These are phyloP conservation scores for Pseudocercospora fuligena DNA, from an alignment of 2,329 filamentous ascomycete species.

Conservation along the genomic window DNA sequence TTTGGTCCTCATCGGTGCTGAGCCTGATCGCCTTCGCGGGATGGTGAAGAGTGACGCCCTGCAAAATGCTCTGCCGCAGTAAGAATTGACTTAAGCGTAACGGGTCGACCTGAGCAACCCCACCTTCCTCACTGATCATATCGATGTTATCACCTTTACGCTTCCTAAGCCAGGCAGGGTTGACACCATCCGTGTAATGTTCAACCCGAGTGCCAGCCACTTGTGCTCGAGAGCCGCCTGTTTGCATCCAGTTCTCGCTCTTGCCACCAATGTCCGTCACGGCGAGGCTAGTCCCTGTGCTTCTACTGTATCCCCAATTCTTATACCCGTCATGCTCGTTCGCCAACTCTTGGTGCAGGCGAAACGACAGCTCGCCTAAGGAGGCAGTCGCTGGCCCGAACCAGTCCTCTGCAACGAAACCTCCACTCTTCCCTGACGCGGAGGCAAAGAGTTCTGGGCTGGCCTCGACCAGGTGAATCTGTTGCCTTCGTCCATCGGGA, in stretches of 20 bases:
- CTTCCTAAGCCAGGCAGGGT: slow-evolving; percentile 64
- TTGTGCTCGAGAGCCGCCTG: slow-evolving; percentile 67
- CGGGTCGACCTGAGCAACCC: slow-evolving; percentile 72
- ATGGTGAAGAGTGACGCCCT: slow-evolving; percentile 69
- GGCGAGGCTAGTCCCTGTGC: slow-evolving; percentile 62
- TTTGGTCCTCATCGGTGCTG: slow-evolving; percentile 54
- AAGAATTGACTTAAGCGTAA: slow-evolving; percentile 69
- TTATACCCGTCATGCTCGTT: slow-evolving; percentile 60
- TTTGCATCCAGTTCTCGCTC: slow-evolving; percentile 68
- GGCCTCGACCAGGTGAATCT: slow-evolving; percentile 64
- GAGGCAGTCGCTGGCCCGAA: slow-evolving; percentile 49
- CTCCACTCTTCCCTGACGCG: slow-evolving; percentile 74
- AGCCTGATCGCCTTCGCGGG: slow-evolving; percentile 63
- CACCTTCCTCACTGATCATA: slow-evolving; percentile 64
- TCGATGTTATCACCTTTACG: slow-evolving; percentile 62
- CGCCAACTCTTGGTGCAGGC: slow-evolving; percentile 69
- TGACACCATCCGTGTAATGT: slow-evolving; percentile 38
- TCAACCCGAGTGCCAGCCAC: slow-evolving; percentile 47
- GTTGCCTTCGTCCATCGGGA: slow-evolving; percentile 41
- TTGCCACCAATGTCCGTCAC: slow-evolving; percentile 48
- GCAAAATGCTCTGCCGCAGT: slow-evolving; percentile 59
- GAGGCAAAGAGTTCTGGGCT: slow-evolving; percentile 69
- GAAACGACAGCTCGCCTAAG: slow-evolving; percentile 71
- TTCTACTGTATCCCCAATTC: slow-evolving; percentile 64
- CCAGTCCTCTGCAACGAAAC: slow-evolving; percentile 75